A percentile compares a stretch with the other conserved stretches of the same genome.
These are phyloP conservation scores for Afroboletus lepidellus DNA, from an alignment of 1,284 basidiomycete species.

Conservation along the genomic window DNA sequence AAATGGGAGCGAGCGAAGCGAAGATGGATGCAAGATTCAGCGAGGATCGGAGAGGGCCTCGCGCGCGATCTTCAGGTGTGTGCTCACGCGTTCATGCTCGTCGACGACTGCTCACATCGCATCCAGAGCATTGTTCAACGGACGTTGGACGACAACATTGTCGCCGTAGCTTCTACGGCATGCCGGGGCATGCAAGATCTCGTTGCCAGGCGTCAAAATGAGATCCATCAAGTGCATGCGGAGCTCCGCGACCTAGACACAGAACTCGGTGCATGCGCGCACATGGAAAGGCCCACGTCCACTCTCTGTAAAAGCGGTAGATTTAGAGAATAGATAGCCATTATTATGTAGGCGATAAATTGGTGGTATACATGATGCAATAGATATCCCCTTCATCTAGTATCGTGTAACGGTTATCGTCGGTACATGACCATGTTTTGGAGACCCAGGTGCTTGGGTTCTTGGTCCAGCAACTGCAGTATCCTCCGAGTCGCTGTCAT, in stretches of 20 bases:
- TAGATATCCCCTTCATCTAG: slow-evolving; percentile 24
- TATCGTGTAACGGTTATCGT: slow-evolving; percentile 30
- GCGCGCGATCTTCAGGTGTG: slow-evolving; percentile 70
- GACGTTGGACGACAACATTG: slow-evolving; percentile 48
- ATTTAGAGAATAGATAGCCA: slow-evolving; percentile 19
- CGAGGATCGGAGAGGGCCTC: slow-evolving; percentile 65
- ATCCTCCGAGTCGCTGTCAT: slow-evolving; percentile 34
- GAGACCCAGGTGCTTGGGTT: slow-evolving; percentile 1
- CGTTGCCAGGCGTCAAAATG: slow-evolving; percentile 45
- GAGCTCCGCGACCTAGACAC: slow-evolving; percentile 48
- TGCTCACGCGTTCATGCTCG: slow-evolving; percentile 5
- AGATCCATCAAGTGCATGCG: slow-evolving; percentile 39
- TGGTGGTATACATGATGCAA: slow-evolving; percentile 32
- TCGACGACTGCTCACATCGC: slow-evolving; percentile 1
- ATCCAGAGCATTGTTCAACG: slow-evolving; percentile 45
- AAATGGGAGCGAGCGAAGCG: slow-evolving; percentile 72
- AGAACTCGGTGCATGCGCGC: slow-evolving; percentile 37
- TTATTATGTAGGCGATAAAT: slow-evolving; percentile 3
- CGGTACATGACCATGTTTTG: slow-evolving; percentile 17
- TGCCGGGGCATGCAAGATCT: slow-evolving; percentile 47
- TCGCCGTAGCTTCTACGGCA: slow-evolving; percentile 42
- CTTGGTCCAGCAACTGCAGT: slow-evolving; percentile 7
- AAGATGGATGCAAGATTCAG: slow-evolving; percentile 74
- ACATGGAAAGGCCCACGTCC: slow-evolving; percentile 6
- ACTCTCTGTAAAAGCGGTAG: slow-evolving; percentile 4